Conservation (phyloP, 345 rosid species). For the Eucalyptus caleyi region DNA sequence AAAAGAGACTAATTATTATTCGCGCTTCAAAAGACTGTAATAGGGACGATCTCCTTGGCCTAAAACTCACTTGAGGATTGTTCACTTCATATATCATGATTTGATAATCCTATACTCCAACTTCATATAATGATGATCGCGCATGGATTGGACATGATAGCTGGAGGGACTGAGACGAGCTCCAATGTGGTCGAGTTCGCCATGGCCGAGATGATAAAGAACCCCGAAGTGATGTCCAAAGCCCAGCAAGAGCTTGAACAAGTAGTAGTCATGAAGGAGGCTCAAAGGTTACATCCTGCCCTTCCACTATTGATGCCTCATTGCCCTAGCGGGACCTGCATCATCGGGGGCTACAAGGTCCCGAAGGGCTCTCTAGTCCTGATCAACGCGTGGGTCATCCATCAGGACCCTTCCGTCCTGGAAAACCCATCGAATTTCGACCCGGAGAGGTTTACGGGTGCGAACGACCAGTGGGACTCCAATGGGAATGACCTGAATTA, state of each 20-base stretch:
- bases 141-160: slow-evolving; percentile 29
- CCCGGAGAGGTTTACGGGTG: slow-evolving; percentile 9
- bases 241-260: slow-evolving; percentile 33
- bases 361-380: slow-evolving; percentile 22
- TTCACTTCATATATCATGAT: background rate
- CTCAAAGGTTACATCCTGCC: slow-evolving; percentile 28
- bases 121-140: background rate
- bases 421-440: slow-evolving; percentile 3
- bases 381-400: slow-evolving; percentile 15
- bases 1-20: no score
- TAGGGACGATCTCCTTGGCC: background rate
- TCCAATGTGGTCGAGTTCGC: slow-evolving; percentile 30
- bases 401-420: slow-evolving; percentile 18
- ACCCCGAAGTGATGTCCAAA: slow-evolving; percentile 20
- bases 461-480: slow-evolving; percentile 15
- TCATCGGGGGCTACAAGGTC: slow-evolving; percentile 18
- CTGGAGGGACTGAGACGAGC: slow-evolving; percentile 37
- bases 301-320: slow-evolving; percentile 35
- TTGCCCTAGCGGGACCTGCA: slow-evolving; percentile 12
- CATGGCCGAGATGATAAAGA: slow-evolving; percentile 36
- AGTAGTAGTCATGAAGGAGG: slow-evolving; percentile 36
- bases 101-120: background rate
- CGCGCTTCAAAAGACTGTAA: no score
- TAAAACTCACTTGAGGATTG: background rate
- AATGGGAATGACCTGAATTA: slow-evolving; percentile 32